A percentile compares a stretch with the other conserved stretches of the same genome.
phyloP scores from a whole-genome alignment of 148 eudicot species.

The Polygonum aviculare region DNA sequence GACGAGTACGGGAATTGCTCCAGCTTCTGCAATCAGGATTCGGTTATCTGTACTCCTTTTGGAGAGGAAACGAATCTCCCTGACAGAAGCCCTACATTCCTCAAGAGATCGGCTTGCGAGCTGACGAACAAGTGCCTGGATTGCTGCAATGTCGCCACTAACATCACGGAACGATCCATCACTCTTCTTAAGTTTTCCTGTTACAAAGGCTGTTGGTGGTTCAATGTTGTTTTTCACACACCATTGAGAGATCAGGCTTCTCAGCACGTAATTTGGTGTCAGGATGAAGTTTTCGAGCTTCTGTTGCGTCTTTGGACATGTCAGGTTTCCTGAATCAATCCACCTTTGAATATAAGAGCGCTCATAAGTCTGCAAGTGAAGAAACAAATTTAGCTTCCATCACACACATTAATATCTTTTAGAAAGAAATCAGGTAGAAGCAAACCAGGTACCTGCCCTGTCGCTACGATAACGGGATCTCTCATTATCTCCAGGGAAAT shows the following conservation, averaged over 20 bases:
- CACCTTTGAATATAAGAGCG: slow-evolving; percentile 90
- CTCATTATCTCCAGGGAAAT: slow-evolving; percentile 91
- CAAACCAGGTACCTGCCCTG: slow-evolving; percentile 64
- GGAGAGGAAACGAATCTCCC: slow-evolving; percentile 76
- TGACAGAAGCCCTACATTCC: slow-evolving; percentile 49
- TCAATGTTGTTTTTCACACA: slow-evolving; percentile 61
- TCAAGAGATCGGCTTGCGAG: slow-evolving; percentile 50
- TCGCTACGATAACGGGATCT: slow-evolving; percentile 86
- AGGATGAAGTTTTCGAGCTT: slow-evolving; percentile 65
- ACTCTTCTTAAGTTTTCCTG: slow-evolving; percentile 61
- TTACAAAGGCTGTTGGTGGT: slow-evolving; percentile 52
- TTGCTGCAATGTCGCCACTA: slow-evolving; percentile 61
- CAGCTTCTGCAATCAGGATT: slow-evolving; percentile 80
- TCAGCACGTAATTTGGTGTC: slow-evolving; percentile 70
- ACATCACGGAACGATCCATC: slow-evolving; percentile 90
- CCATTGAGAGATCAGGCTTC: slow-evolving; percentile 77
- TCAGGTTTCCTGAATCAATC: slow-evolving; percentile 83
- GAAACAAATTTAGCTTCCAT: background rate
- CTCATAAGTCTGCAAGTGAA: slow-evolving; percentile 68
- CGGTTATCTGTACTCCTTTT: slow-evolving; percentile 84
- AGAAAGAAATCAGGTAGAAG: background rate
- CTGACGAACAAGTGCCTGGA: slow-evolving; percentile 58
- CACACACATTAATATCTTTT: background rate
- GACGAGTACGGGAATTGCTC: slow-evolving; percentile 75
- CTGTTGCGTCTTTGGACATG: slow-evolving; percentile 89